Base-by-base conservation (phyloP, 345 rosid species). In the Cardamine occulta region DNA sequence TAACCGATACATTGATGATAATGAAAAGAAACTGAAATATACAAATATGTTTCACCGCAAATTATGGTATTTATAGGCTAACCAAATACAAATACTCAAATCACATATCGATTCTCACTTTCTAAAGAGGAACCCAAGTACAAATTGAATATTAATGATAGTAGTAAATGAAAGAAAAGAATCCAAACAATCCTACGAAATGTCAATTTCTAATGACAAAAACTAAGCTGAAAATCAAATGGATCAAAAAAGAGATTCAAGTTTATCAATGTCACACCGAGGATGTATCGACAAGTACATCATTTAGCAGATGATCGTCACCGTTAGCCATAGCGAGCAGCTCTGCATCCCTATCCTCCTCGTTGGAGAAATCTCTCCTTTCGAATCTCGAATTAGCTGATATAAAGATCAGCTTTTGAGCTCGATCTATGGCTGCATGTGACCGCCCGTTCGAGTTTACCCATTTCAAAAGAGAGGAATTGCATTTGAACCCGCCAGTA, bases 341-440 rank as follows among this genome's bases (percentile, higher is more conserved):
- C 82, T 89, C 97, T 6, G 93, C 95, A 74, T 96, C 98, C 82
- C 88, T 89, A 66, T 91, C 97, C 69, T 96, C 98, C 13, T 91
- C 93, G 26, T 85, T 84, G 3, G 89, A 84, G 75, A 88, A 86
- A 57, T 91, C 96, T 66, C 93, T 84, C 62, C 91, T 85, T 78
- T 89, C 97, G 18, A 91, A 89, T 79, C 88, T 96, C 29, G 94
- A 88, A 52, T 93, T 91, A 11, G 99, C 99, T 11, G 99, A 88
- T 39, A 93, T 82, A 70, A 93, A 96, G 48, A 93, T 79, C 63
- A 96, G 79, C 86, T 93, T 96, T 61, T 96, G 93, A 47, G 93
- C 96, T 80, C 88, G 82, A 42, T 93, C 97, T 66, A 93, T 74
- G 31, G 85, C 89, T 10, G 82, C 82, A 67, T 86, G 82, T 1